Evolutionary conservation across 2,329 filamentous ascomycete species (phyloP), one percentile per base, ranked within the genome.

Genomic region (Onygenales sp.): DNA sequence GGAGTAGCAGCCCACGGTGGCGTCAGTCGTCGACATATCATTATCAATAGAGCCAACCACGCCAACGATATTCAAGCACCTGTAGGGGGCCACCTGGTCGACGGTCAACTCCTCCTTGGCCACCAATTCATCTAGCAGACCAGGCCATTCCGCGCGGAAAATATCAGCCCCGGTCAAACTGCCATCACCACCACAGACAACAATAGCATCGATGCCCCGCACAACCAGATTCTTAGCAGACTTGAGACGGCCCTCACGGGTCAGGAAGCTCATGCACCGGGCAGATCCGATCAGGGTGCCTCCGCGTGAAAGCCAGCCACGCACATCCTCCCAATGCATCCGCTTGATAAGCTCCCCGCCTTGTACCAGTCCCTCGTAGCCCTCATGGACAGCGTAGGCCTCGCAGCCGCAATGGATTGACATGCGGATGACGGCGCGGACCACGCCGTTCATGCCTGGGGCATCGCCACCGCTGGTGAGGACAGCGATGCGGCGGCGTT

Each of bases 41-140:
- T 98, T 98, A 78, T 98, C 93, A 66, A 98, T 98, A 52, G 90
- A 95, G 54, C 93, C 93, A 32, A 98, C 93, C 50, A 97, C 77
- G 47, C 93, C 93, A 52, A 97, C 92, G 61, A 98, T 95, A 72
- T 97, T 98, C 65, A 98, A 81, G 61, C 94, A 84, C 64, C 81
- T 80, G 77, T 89, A 95, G 2, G 87, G 86, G 45, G 82, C 77
- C 55, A 88, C 74, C 67, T 95, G 85, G 53, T 85, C 80, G 43
- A 75, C 64, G 6, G 82, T 85, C 62, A 96, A 77, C 64, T 92
- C 79, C 51, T 84, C 83, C 2, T 73, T 87, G 49, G 81, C 67
- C 37, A 97, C 86, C 57, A 98, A 80, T 75, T 98, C 93, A 51
- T 88, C 77, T 55, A 98, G 70, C 58, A 98, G 78, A 43, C 86